Evolutionary conservation across 2,329 filamentous ascomycete genomes (phyloP), one percentile per base, ranked within the genome.

Genomic region (Ceratocystis cubensis): DNA sequence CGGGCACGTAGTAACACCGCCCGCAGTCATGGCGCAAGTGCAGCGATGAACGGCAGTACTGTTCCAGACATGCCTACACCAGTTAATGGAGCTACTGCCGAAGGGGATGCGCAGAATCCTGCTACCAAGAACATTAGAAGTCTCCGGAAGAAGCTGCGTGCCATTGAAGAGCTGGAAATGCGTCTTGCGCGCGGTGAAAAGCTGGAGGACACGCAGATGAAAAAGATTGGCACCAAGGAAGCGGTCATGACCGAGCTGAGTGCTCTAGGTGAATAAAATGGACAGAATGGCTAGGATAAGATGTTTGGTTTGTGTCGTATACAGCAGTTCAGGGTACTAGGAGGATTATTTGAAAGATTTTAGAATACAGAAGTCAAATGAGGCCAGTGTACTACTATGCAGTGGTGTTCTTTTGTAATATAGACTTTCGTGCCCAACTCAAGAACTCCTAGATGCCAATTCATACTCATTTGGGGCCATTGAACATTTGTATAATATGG

Each of bases 81-180:
- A 50, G 44, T 25, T 28, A 65, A 66, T 45, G 64, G 44, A 70
- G 75, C 82, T 1, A 77, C 79, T 17, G 76, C 75, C 15, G 73
- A 73, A 8, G 76, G 76, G 75, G 84, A 70, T 74, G 78, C 71
- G 74, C 83, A 78, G 80, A 87, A 76, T 71, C 86, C 89, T n/a
- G 85, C 88, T 69, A 91, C 95, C 57, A 99, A 97, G 85, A 99
- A 97, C 81, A 84, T 96, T 69, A 83, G 94, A 66, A 90, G 90
- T 68, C 81, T 99, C 69, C 82, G 96, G 75, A 99, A 99, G 84
- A 99, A 99, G 83, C 88, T 99, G 69, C 86, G 94, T 22, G 94
- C 94, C 10, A 99, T 99, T 73, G 94, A 99, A 74, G 94, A 99
- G 75, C 79, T 99, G 69, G 96, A 97, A 81, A 96, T 97, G 92